phyloP scores from a whole-genome alignment of 1,284 basidiomycete genomes.

The Ustilago sp. region DNA sequence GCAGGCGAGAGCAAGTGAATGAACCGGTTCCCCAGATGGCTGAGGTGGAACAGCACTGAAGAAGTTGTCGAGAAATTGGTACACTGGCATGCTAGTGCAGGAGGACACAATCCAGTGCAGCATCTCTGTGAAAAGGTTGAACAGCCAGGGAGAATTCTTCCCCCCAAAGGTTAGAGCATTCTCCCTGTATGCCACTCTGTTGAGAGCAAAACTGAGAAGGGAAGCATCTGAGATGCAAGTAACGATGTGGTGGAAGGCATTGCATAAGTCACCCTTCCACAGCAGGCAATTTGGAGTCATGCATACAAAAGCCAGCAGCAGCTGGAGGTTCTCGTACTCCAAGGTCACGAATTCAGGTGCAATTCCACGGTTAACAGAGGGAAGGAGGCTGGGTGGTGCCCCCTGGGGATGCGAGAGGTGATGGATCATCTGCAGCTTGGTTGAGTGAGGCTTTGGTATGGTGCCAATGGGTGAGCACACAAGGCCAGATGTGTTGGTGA shows the following conservation, averaged over 20 bases:
- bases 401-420: not conserved
- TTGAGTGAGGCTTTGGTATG: not conserved
- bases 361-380: not conserved
- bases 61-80: not conserved
- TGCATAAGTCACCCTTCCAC: not conserved
- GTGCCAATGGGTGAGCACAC: not conserved
- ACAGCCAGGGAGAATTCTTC: not conserved
- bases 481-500: not conserved
- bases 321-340: not conserved
- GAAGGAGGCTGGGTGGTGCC: not conserved
- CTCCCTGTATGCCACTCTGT: not conserved
- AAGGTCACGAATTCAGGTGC: not conserved
- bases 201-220: not conserved
- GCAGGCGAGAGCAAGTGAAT: not conserved
- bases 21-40: not conserved
- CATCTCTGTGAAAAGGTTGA: not conserved
- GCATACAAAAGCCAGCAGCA: not conserved
- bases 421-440: not conserved
- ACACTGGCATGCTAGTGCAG: not conserved
- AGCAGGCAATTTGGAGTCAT: not conserved
- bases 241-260: not conserved
- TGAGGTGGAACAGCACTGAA: not conserved
- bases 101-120: not conserved
- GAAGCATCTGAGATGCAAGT: not conserved
- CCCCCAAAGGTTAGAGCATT: not conserved